Conservation (phyloP, 1,284 basidiomycete species). For the Apiotrichum laibachii region DNA sequence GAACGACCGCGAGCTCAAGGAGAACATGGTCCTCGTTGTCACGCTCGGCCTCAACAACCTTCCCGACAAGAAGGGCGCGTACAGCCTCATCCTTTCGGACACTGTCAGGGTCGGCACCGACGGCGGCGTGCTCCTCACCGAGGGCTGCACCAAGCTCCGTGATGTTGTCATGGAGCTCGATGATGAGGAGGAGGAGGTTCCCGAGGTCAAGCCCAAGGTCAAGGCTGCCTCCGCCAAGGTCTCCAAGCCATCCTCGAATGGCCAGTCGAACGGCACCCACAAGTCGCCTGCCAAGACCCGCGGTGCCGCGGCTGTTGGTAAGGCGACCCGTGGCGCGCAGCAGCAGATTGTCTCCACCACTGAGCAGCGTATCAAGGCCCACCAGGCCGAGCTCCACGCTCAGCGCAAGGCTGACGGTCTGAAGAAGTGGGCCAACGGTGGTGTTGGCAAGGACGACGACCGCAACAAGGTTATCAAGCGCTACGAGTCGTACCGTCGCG, state of each 20-base stretch:
- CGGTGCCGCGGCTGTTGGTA: conserved; percentile 61
- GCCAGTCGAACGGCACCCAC: conserved; percentile 16
- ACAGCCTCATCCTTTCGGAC: conserved; percentile 85
- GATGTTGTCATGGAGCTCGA: conserved; percentile 83
- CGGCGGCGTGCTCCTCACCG: conserved; percentile 71
- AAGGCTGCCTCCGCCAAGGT: conserved; percentile 60
- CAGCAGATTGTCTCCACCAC: conserved; percentile 71
- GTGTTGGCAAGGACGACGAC: conserved; percentile 61
- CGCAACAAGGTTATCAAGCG: conserved; percentile 78
- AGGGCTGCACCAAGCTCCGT: conserved; percentile 75
- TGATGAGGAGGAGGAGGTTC: conserved; percentile 49
- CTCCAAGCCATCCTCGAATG: conserved; percentile 22
- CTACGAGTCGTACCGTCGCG: conserved; percentile 96
- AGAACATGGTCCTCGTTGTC: conserved; percentile 83
- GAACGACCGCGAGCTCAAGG: conserved; percentile 67
- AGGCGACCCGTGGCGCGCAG: conserved; percentile 64
- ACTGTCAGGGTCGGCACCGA: conserved; percentile 76
- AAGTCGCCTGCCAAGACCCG: conserved; percentile 38
- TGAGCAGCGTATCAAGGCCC: conserved; percentile 71
- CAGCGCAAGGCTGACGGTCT: conserved; percentile 78
- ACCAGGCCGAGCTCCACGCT: conserved; percentile 81
- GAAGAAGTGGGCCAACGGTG: conserved; percentile 68
- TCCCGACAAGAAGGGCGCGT: conserved; percentile 66
- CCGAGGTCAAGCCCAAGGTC: conserved; percentile 55
- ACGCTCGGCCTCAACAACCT: conserved; percentile 81